These are phyloP conservation scores for Physcomitrellopsis africana DNA, from an alignment of 225 moss, liverwort and hornwort species.

Conservation along the genomic window DNA sequence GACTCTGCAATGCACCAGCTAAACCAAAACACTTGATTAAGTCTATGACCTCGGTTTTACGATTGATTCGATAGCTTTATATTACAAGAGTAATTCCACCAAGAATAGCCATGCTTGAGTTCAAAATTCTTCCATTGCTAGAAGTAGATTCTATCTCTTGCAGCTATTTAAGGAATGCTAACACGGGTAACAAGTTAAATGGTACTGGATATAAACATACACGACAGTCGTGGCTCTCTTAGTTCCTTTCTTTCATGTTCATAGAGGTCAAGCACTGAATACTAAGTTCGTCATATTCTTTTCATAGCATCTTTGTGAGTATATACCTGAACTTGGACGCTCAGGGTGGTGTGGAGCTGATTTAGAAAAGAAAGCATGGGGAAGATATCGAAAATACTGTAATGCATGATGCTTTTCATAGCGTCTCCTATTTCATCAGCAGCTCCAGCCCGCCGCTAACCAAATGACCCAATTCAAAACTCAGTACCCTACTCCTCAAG, in stretches of 20 bases:
- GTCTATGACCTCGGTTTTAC: not conserved
- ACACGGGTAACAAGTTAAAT: not conserved
- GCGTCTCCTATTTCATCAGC: slow-evolving; percentile 55
- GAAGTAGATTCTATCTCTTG: not conserved
- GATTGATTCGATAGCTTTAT: not conserved
- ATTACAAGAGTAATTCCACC: not conserved
- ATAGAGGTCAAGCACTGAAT: slow-evolving; percentile 17
- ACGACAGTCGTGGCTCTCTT: slow-evolving; percentile 9
- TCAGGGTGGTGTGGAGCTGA: slow-evolving; percentile 60
- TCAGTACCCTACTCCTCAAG: not conserved
- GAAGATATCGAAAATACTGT: slow-evolving; percentile 70
- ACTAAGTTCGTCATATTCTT: not conserved
- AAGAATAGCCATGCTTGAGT: not conserved
- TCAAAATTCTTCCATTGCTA: not conserved
- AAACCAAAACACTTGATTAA: slow-evolving; percentile 13
- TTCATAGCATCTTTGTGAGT: slow-evolving; percentile 7
- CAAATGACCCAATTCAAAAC: slow-evolving; percentile 27
- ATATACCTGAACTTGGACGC: slow-evolving; percentile 42
- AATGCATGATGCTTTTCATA: slow-evolving; percentile 68
- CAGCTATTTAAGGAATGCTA: not conserved
- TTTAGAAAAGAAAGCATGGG: slow-evolving; percentile 75
- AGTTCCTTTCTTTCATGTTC: not conserved
- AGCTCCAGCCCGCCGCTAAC: slow-evolving; percentile 62
- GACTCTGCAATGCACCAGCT: slow-evolving; percentile 8
- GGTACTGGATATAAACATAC: not conserved